Evolutionary conservation across 495 filamentous ascomycete species (phyloP).

Genomic region (Pseudevernia furfuracea): DNA sequence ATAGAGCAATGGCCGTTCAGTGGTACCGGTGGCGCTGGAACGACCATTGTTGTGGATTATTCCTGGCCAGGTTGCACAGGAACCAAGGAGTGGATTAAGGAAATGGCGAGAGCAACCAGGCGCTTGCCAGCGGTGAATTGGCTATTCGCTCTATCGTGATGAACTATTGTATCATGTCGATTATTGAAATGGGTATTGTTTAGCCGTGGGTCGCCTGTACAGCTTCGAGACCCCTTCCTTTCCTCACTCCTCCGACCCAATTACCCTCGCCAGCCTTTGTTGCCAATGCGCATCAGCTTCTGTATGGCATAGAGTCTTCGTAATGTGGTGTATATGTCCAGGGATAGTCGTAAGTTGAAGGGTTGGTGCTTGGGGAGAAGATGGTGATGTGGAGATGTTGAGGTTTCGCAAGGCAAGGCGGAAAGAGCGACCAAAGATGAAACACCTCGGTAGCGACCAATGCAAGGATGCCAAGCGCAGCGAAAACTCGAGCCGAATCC

Average conservation of each 20-base stretch:
- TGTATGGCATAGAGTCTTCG: background rate
- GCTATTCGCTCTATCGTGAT: background rate
- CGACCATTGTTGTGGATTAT: slow-evolving; percentile 42
- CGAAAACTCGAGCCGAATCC: background rate
- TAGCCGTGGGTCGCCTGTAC: background rate
- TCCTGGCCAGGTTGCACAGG: background rate
- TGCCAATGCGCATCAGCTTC: slow-evolving; percentile 1
- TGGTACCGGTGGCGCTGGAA: slow-evolving; percentile 55
- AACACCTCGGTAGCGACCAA: slow-evolving; percentile 16
- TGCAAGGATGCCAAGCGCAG: slow-evolving; percentile 8
- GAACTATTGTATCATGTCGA: slow-evolving; percentile 10
- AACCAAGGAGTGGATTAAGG: background rate
- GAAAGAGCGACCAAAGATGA: slow-evolving; percentile 14
- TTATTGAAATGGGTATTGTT: background rate
- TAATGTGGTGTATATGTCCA: background rate
- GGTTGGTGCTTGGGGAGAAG: background rate
- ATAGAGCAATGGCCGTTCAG: slow-evolving; percentile 74
- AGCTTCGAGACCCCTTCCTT: slow-evolving; percentile 5
- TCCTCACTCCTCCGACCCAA: slow-evolving; percentile 1
- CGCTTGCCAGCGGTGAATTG: background rate
- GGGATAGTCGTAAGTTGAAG: background rate
- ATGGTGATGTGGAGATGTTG: slow-evolving; percentile 14
- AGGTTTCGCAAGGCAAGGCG: slow-evolving; percentile 5
- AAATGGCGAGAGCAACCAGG: slow-evolving; percentile 12
- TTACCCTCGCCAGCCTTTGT: background rate